phyloP scores from a whole-genome alignment of 352 stramenopile species.

The Phytophthora multivora region DNA sequence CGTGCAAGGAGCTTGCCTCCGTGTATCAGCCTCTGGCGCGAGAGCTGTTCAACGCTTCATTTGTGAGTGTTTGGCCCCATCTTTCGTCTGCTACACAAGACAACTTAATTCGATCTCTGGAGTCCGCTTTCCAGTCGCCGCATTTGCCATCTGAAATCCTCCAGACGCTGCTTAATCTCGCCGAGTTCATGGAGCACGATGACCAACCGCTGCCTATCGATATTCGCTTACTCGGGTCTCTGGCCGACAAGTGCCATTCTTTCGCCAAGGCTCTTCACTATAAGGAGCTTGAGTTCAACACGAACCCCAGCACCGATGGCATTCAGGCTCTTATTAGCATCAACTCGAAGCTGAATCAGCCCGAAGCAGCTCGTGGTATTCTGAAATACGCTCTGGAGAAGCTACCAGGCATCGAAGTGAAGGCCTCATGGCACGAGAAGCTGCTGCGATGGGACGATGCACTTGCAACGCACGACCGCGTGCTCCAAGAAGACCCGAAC shows the following conservation, averaged over 20 bases:
- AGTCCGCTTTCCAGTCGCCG: conserved; percentile 93
- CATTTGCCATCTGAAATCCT: conserved; percentile 98
- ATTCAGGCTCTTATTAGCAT: conserved; percentile 99
- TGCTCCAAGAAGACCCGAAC: conserved; percentile 62
- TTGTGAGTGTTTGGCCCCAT: conserved; percentile 99
- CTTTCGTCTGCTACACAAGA: conserved; percentile 90
- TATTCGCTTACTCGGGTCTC: conserved; percentile 95
- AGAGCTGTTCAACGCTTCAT: conserved; percentile 99
- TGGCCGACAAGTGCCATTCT: conserved; percentile 98
- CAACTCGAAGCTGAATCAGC: conserved; percentile 97
- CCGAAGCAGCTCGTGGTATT: conserved; percentile 98
- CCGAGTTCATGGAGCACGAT: conserved; percentile 99
- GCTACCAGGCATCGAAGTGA: conserved; percentile 81
- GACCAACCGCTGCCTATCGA: conserved; percentile 97
- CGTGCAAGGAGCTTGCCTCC: conserved; percentile 96
- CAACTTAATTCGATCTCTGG: conserved; percentile 94
- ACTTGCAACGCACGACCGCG: conserved; percentile 93
- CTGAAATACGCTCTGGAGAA: conserved; percentile 93
- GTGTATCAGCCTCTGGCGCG: conserved; percentile 98
- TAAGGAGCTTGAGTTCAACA: conserved; percentile 98
- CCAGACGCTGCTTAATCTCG: conserved; percentile 97
- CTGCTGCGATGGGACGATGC: conserved; percentile 98
- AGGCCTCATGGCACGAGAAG: conserved; percentile 98
- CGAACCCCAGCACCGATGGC: conserved; percentile 88
- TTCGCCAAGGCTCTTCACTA: conserved; percentile 99